These are phyloP conservation scores for Dispira parvispora DNA, from an alignment of 192 early-diverging fungal genomes.

Conservation along the genomic window DNA sequence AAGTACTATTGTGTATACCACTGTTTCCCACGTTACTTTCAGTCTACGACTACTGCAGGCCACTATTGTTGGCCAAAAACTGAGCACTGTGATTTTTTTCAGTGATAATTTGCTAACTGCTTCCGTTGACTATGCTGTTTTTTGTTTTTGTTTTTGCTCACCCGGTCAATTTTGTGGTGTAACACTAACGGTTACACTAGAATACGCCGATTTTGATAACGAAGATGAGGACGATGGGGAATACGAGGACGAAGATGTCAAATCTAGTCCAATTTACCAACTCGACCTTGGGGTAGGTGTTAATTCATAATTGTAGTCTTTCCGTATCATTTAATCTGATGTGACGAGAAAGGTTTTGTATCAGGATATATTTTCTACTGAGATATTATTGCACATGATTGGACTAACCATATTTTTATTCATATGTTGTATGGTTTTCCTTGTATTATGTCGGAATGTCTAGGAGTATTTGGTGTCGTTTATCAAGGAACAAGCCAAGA, in stretches of 20 bases:
- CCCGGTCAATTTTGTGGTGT: not conserved
- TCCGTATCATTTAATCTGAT: not conserved
- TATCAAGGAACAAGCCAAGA: conserved; percentile 35
- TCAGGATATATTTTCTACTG: not conserved
- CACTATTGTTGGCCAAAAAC: not conserved
- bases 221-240: conserved; percentile 18
- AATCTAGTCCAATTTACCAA: conserved; percentile 47
- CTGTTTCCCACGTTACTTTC: not conserved
- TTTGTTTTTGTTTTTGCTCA: not conserved
- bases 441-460: not conserved
- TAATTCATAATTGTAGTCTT: not conserved
- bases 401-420: not conserved
- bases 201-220: no score
- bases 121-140: not conserved
- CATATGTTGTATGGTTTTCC: not conserved
- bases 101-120: not conserved
- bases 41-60: not conserved
- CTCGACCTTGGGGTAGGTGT: conserved; percentile 40
- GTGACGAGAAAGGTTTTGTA: conserved; percentile 4
- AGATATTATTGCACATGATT: not conserved
- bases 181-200: no score
- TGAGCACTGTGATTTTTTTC: not conserved
- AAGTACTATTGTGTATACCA: not conserved
- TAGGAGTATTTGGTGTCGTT: conserved; percentile 29
- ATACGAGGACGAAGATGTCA: conserved; percentile 47